phyloP scores from a whole-genome alignment of 805 yeast species.

The Monosporozyma aquatica region DNA sequence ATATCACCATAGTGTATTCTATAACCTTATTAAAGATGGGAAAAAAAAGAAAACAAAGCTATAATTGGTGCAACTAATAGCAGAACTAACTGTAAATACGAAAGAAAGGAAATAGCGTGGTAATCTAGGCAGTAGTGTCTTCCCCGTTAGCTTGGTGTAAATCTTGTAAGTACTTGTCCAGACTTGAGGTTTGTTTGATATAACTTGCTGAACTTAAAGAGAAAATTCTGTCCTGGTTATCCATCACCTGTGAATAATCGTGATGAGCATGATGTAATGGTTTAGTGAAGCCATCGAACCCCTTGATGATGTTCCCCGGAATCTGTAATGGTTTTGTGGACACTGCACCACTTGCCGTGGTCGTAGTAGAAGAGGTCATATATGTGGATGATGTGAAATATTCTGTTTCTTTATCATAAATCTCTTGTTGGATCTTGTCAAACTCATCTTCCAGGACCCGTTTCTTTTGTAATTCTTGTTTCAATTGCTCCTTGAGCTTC shows the following conservation, averaged over 20 bases:
- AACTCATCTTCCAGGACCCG: conserved; percentile 54
- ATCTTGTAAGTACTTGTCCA: background rate
- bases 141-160: too few species aligned
- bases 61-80: too few species aligned
- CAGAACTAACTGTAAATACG: too few species aligned
- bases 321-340: conserved; percentile 4
- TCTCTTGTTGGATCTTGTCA: conserved; percentile 60
- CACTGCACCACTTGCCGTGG: background rate
- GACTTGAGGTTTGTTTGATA: conserved; percentile 44
- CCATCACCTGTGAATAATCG: background rate
- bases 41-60: too few species aligned
- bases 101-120: too few species aligned
- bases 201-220: conserved; percentile 65
- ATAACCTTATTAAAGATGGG: too few species aligned
- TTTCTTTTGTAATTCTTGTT: conserved; percentile 55
- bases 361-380: background rate
- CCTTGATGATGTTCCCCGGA: conserved; percentile 71
- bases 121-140: too few species aligned
- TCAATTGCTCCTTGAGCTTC: conserved; percentile 54
- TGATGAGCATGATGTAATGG: conserved; percentile 22
- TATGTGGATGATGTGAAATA: conserved; percentile 60
- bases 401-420: conserved; percentile 67
- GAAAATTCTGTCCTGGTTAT: conserved; percentile 64
- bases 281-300: conserved; percentile 75
- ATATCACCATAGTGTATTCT: too few species aligned